Percentiles rank a stretch among this genome's conserved stretches.
Conservation (phyloP, 2,329 filamentous ascomycete genomes). For the Ceratocystis papillata region DNA sequence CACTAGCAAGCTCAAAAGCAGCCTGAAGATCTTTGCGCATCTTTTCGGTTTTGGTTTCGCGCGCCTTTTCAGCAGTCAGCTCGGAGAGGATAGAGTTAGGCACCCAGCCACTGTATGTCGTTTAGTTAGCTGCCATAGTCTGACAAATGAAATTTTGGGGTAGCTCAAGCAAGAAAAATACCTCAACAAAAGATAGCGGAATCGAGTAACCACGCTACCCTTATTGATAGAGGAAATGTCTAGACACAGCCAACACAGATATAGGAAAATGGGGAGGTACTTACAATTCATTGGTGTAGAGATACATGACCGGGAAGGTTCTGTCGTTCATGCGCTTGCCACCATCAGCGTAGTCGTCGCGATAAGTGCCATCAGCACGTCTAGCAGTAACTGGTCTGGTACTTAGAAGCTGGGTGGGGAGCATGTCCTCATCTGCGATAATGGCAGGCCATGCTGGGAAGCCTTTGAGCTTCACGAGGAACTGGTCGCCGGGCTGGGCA, state of each 20-base stretch:
- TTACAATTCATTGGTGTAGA: conserved; percentile 94
- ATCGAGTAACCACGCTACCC: too few relatives aligned
- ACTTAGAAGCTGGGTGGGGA: conserved; percentile 65
- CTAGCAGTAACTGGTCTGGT: conserved; percentile 75
- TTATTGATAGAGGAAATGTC: neutral
- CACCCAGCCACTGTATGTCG: conserved; percentile 68
- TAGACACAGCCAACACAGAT: neutral
- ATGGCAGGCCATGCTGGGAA: conserved; percentile 92
- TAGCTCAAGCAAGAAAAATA: neutral
- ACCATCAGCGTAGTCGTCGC: conserved; percentile 75
- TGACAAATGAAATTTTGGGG: neutral
- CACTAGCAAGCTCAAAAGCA: conserved; percentile 69
- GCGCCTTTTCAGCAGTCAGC: conserved; percentile 62
- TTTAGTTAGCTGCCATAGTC: neutral
- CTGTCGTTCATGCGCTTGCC: conserved; percentile 77
- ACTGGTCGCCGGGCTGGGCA: conserved; percentile 83
- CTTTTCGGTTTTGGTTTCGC: conserved; percentile 59
- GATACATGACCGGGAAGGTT: conserved; percentile 89
- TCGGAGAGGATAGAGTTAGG: conserved; percentile 71
- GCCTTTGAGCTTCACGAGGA: conserved; percentile 85
- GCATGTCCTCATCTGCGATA: conserved; percentile 88
- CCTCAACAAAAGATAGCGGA: neutral
- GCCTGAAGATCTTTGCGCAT: conserved; percentile 66
- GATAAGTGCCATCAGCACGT: conserved; percentile 72
- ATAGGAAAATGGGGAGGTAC: conserved; percentile 33